These are phyloP conservation scores for Globisporangium emineosum DNA, from an alignment of 352 stramenopile genomes.

Conservation along the genomic window DNA sequence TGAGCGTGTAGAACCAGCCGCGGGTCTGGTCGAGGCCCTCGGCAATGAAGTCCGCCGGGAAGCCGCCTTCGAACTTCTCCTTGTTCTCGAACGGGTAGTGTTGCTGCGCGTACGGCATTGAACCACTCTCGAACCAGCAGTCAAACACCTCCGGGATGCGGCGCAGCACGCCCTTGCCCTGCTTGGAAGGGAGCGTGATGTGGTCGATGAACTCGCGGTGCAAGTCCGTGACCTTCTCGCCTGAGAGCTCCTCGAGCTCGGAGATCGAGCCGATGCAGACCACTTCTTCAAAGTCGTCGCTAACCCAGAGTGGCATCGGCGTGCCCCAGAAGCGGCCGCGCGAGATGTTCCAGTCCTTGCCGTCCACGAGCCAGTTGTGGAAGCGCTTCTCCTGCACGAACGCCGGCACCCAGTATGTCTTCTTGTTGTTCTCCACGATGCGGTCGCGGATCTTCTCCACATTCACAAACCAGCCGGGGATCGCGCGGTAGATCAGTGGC, in stretches of 20 bases:
- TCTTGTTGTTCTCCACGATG: constrained; percentile 88
- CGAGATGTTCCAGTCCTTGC: constrained; percentile 99
- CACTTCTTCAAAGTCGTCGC: constrained; percentile 96
- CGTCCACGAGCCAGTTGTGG: constrained; percentile 99
- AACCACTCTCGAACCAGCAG: constrained; percentile 99
- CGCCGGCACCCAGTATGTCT: constrained; percentile 80
- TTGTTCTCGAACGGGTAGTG: constrained; percentile 99
- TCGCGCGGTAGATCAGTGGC: constrained; percentile 99
- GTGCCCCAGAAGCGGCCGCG: constrained; percentile 99
- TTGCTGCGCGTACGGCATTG: constrained; percentile 99
- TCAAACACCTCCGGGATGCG: constrained; percentile 96
- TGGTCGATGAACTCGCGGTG: constrained; percentile 99
- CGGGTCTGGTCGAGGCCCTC: constrained; percentile 99
- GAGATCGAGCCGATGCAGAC: constrained; percentile 96
- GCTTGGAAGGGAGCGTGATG: constrained; percentile 96
- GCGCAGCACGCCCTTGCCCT: constrained; percentile 82
- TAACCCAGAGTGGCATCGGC: constrained; percentile 98
- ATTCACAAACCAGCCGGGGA: constrained; percentile 99
- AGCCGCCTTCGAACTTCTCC: constrained; percentile 94
- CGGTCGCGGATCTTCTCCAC: constrained; percentile 98
- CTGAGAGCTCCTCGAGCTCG: constrained; percentile 95
- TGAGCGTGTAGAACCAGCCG: constrained; percentile 99
- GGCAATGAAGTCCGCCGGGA: constrained; percentile 99
- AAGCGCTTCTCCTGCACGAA: constrained; percentile 99
- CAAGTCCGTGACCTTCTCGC: constrained; percentile 92